A percentile compares a stretch with the other conserved stretches of the same genome.
Evolutionary conservation across 1,284 basidiomycete species (phyloP).

Genomic region (Irpex sp.): DNA sequence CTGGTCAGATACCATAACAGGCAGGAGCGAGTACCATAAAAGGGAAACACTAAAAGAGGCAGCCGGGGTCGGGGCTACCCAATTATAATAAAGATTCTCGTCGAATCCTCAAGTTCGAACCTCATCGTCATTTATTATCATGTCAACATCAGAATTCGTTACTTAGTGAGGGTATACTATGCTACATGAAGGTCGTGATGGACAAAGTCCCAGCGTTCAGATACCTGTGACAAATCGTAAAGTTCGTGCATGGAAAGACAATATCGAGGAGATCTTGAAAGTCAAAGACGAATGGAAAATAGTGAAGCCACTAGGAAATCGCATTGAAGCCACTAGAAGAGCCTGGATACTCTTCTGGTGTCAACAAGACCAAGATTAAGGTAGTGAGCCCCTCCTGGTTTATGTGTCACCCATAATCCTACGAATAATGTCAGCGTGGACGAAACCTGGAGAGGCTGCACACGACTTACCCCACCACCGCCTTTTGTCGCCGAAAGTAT

Average conservation of each 20-base stretch:
- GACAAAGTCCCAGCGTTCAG: not conserved
- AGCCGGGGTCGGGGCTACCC: too few relatives aligned
- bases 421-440: not conserved
- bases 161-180: not conserved
- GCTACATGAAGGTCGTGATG: not conserved
- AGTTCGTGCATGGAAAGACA: not conserved
- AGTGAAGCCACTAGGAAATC: not conserved
- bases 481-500: constrained; percentile 2
- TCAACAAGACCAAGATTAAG: not conserved
- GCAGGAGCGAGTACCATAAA: too few relatives aligned
- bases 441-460: too few relatives aligned
- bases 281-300: not conserved
- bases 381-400: not conserved
- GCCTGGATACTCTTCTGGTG: not conserved
- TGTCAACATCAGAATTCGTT: not conserved
- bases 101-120: too few relatives aligned
- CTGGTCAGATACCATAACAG: too few relatives aligned
- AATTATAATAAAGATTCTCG: too few relatives aligned
- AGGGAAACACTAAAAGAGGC: too few relatives aligned
- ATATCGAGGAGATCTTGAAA: not conserved
- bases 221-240: not conserved
- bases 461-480: constrained; percentile 8
- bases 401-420: not conserved
- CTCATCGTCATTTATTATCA: not conserved
- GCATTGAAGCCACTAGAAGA: not conserved